Conservation (phyloP, 352 stramenopile species). For the Phytophthora fragariaefolia region DNA sequence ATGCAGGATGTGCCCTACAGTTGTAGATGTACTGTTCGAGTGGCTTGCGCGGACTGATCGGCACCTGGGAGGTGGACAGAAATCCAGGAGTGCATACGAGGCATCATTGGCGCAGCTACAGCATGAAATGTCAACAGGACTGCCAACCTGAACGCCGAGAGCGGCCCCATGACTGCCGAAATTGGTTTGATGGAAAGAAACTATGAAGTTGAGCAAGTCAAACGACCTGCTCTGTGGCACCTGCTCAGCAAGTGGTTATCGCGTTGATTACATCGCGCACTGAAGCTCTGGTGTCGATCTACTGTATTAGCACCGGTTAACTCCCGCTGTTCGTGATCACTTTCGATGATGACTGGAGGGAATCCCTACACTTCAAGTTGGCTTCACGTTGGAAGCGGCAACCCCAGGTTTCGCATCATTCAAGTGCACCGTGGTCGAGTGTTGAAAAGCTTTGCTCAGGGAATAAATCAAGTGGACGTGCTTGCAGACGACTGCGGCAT, state of each 20-base stretch:
- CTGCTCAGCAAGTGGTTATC: too few species aligned
- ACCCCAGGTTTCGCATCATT: conserved; percentile 1
- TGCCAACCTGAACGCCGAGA: too few species aligned
- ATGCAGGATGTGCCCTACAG: conserved; percentile 2
- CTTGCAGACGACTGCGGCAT: conserved; percentile 1
- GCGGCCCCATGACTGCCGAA: too few species aligned
- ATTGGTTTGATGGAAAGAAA: not conserved
- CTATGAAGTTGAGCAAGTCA: not conserved
- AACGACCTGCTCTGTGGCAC: too few species aligned
- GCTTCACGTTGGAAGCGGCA: not conserved
- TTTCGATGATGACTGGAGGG: conserved; percentile 8
- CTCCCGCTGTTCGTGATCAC: conserved; percentile 30
- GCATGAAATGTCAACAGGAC: too few species aligned
- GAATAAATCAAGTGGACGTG: conserved; percentile 29
- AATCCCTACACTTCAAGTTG: conserved; percentile 21
- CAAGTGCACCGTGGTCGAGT: not conserved
- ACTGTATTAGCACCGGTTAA: conserved; percentile 17
- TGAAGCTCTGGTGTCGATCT: not conserved
- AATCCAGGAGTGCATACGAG: conserved; percentile 27
- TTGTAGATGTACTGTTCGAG: conserved; percentile 18
- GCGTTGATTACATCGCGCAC: conserved; percentile 10
- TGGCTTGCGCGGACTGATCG: conserved; percentile 13
- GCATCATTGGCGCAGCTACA: not conserved
- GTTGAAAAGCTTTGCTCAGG: conserved; percentile 1
- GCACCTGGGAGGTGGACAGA: conserved; percentile 35